Percentiles rank a stretch among this genome's conserved stretches.
Conservation (phyloP, 441 rosid species). For the Rhodomyrtus psidioides region DNA sequence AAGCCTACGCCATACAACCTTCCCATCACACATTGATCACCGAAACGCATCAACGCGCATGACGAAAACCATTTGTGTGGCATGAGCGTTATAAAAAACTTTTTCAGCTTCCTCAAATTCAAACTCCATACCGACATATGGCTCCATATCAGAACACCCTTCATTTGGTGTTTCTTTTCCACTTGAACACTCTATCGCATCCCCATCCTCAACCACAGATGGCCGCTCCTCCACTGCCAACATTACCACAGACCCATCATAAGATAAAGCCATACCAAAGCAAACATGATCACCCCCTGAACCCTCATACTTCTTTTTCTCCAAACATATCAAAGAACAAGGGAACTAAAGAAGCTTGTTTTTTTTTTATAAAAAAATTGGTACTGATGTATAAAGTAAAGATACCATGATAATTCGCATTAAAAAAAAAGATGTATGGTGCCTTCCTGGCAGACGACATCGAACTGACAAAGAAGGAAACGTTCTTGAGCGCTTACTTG, state of each 20-base stretch:
- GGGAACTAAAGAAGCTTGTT: neutral
- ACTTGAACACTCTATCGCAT: constrained; percentile 23
- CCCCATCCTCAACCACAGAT: constrained; percentile 26
- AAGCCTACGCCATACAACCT: constrained; percentile 68
- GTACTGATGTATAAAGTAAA: neutral
- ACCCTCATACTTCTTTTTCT: neutral
- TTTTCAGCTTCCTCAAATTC: constrained; percentile 67
- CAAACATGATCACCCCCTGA: neutral
- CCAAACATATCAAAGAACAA: neutral
- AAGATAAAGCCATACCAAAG: neutral
- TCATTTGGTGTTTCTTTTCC: constrained; percentile 26
- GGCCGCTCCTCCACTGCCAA: constrained; percentile 47
- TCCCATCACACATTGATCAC: constrained; percentile 67
- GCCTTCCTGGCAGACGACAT: neutral
- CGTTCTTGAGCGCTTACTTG: neutral
- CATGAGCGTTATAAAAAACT: constrained; percentile 55
- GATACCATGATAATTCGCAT: neutral
- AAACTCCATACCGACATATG: constrained; percentile 61
- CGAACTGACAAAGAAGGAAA: neutral
- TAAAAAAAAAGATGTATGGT: neutral
- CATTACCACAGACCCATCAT: neutral
- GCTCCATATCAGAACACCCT: constrained; percentile 37
- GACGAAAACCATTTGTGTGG: constrained; percentile 47
- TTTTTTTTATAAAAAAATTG: neutral
- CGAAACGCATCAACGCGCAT: constrained; percentile 78